These are phyloP conservation scores for Aspergillus spinulosporus DNA, from an alignment of 2,329 filamentous ascomycete species.

Conservation along the genomic window DNA sequence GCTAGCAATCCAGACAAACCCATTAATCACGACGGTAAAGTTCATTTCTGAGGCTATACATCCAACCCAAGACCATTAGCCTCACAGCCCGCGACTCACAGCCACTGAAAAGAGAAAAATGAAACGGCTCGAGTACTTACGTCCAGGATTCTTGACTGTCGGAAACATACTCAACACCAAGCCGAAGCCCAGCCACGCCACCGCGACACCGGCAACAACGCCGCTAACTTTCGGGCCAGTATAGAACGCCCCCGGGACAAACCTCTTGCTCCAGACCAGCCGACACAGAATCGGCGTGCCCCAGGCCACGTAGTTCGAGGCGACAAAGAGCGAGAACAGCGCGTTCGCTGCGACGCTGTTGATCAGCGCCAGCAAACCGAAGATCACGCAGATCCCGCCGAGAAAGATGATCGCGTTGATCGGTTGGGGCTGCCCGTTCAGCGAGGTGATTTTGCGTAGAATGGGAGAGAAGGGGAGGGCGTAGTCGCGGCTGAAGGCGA, in stretches of 20 bases:
- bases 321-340: slow-evolving; percentile 57
- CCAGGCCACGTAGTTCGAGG: slow-evolving; percentile 64
- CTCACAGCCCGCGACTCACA: no score
- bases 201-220: slow-evolving; percentile 55
- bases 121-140: slow-evolving; percentile 28
- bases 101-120: no score
- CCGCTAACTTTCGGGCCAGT: slow-evolving; percentile 53
- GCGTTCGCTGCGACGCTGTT: slow-evolving; percentile 59
- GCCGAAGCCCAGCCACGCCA: slow-evolving; percentile 58
- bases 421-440: slow-evolving; percentile 56
- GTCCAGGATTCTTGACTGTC: slow-evolving; percentile 51
- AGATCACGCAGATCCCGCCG: slow-evolving; percentile 51
- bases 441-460: slow-evolving; percentile 57
- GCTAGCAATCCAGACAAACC: slow-evolving; percentile 58
- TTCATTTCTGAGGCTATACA: slow-evolving; percentile 52
- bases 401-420: slow-evolving; percentile 58
- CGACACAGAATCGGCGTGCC: slow-evolving; percentile 60
- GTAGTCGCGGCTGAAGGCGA: slow-evolving; percentile 64
- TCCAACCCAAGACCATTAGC: background rate
- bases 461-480: slow-evolving; percentile 61
- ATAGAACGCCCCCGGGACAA: slow-evolving; percentile 61
- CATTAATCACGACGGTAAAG: slow-evolving; percentile 64
- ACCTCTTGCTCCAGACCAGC: slow-evolving; percentile 60
- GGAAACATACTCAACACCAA: slow-evolving; percentile 62
- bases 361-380: slow-evolving; percentile 61